Evolutionary conservation across 2,329 filamentous ascomycete species (phyloP), one percentile per base, ranked within the genome.

Genomic region (Sporothrix schenckii): DNA sequence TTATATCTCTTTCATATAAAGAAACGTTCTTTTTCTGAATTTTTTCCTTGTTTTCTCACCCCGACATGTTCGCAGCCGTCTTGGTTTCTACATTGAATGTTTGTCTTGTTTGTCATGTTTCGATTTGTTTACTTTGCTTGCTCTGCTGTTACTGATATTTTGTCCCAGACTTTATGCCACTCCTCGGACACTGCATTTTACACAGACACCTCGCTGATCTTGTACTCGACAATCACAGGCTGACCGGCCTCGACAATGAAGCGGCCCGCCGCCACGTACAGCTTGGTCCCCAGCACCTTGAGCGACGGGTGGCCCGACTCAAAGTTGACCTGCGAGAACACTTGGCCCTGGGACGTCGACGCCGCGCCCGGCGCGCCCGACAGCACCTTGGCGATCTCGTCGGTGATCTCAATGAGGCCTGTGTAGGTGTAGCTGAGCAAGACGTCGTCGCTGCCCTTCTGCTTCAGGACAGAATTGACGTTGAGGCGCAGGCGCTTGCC

Each of bases 191-290:
- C 21, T n/a, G 34, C 34, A 34, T n/a, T n/a, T 65, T 72, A 72
- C 49, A 63, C 39, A 7, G 71, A n/a, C 30, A 83, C 80, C 74
- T 83, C 79, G 71, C 80, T 82, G 70, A 83, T 80, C 75, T 81
- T 81, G 74, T 83, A 83, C 77, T 83, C 81, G 13, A 83, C 81
- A 24, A 79, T 74, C 7, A 77, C 70, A 14, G 78, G 76, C 76
- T 81, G 78, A 27, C 80, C 81, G 3, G 73, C 67, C 73, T 80
- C 78, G n/a, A 82, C n/a, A 13, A 82, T 73, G 71, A 83, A 83
- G 44, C 79, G 76, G 21, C 82, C 82, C 56, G 79, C 77, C 4
- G 75, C 80, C 44, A 83, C 81, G 73, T 77, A 83, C 5, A 80
- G 74, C 74, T 80, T 82, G 69, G 77, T 68, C 73, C 81, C 78